phyloP scores from a whole-genome alignment of 257 asterid species.

The Apocynum venetum region DNA sequence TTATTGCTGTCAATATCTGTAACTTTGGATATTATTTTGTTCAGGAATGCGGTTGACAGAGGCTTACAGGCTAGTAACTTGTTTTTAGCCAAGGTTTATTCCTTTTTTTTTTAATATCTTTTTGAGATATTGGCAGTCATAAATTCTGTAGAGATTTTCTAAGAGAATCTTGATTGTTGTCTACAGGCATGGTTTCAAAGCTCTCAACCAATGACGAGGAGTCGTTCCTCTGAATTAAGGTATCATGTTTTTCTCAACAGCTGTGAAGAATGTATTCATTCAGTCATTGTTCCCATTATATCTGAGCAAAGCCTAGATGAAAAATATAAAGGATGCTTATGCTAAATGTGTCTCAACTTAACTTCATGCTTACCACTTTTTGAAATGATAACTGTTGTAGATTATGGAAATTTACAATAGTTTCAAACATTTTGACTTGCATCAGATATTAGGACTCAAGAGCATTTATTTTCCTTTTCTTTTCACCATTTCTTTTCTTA shows the following conservation, averaged over 20 bases:
- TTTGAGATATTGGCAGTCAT: not conserved
- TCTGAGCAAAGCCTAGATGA: not conserved
- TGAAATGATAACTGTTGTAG: not conserved
- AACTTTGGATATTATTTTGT: slow-evolving; percentile 13
- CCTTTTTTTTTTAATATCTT: not conserved
- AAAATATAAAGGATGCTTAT: not conserved
- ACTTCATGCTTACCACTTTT: not conserved
- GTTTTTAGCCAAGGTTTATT: slow-evolving; percentile 69
- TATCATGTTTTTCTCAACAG: slow-evolving; percentile 17
- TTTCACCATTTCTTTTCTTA: too few relatives aligned
- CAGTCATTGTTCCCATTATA: not conserved
- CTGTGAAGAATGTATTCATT: not conserved
- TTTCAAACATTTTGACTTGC: not conserved
- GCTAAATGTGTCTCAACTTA: not conserved
- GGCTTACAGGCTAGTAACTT: slow-evolving; percentile 58
- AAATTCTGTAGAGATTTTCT: not conserved
- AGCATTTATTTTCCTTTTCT: not conserved
- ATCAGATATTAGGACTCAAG: not conserved
- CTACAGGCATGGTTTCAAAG: slow-evolving; percentile 88
- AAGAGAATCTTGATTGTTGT: slow-evolving; percentile 17
- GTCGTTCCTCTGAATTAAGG: slow-evolving; percentile 71
- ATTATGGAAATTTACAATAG: not conserved
- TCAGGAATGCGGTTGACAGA: slow-evolving; percentile 48
- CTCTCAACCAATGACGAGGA: slow-evolving; percentile 88
- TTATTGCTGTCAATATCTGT: not conserved